Base-by-base conservation (phyloP, 148 eudicot genomes). In the Chenopodium formosanum region DNA sequence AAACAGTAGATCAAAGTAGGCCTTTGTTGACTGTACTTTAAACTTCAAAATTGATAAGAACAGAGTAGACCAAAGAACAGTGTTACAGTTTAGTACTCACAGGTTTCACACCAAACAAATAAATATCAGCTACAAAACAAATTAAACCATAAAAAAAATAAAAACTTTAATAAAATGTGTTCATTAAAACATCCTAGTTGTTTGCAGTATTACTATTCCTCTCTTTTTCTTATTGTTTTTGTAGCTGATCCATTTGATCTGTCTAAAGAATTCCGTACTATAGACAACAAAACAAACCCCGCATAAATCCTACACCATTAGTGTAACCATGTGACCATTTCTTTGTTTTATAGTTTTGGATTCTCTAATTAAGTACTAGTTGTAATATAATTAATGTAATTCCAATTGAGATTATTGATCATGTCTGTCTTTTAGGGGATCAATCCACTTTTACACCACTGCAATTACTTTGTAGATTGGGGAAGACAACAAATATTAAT, bases 21-120 rank as follows among this genome's bases (percentile, higher is more conserved):
- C 22, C 44, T 27, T 66, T 70, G 72, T 80, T 84, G 83, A 84
- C 83, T 80, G 80, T 77, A 76, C 78, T 31, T 64, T n/a, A 8
- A 4, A 6, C 7, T 58, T 32, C 64, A 73, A 1, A 2, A 63
- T 47, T 84, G 86, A 71, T 62, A 40, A 58, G 81, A 63, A 52
- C 81, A 76, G 78, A 76, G 81, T 73, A 50, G 86, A 84, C 86
- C 83, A 80, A 76, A 80, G 53, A 84, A 71, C 86, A 79, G 81
- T 83, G 46, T 23, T 56, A 72, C 72, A 70, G 77, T 74, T 60
- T 25, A 58, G 60, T 71, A 68, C 70, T 40, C 40, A 31, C 2
- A 31, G 32, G 32, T 31, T 31, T 31, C 32, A 71, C 2, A 23
- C 52, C 53, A 65, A 70, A 74, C 4, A 50, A 25, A 40, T 6